Percentiles rank a stretch among this genome's conserved stretches.
These are phyloP conservation scores for Geosmithia flava DNA, from an alignment of 2,329 filamentous ascomycete genomes.

Conservation along the genomic window DNA sequence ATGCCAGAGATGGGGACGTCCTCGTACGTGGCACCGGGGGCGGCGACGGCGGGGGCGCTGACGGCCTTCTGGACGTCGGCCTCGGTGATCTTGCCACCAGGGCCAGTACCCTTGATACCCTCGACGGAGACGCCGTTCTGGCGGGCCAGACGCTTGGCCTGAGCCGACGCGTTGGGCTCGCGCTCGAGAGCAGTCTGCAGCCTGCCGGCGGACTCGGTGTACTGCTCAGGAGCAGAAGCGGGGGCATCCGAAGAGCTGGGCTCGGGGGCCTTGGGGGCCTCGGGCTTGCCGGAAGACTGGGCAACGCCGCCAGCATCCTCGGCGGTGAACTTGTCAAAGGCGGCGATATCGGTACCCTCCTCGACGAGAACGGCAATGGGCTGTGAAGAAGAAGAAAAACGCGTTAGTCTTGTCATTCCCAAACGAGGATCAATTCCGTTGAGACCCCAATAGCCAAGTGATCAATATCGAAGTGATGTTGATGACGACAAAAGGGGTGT, in stretches of 20 bases:
- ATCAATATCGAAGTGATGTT: neutral
- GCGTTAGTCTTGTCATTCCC: neutral
- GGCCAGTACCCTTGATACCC: slow-evolving; percentile 75
- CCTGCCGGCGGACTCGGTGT: slow-evolving; percentile 60
- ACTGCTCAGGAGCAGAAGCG: slow-evolving; percentile 47
- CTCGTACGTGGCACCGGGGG: slow-evolving; percentile 58
- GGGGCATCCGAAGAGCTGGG: slow-evolving; percentile 35
- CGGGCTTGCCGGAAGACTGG: slow-evolving; percentile 27
- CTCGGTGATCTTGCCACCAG: slow-evolving; percentile 78
- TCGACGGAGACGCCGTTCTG: slow-evolving; percentile 73
- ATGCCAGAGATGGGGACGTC: slow-evolving; percentile 80
- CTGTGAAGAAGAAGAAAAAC: slow-evolving; percentile 29
- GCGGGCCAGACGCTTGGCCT: slow-evolving; percentile 69
- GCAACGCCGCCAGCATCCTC: slow-evolving; percentile 82
- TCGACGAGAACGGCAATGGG: slow-evolving; percentile 94
- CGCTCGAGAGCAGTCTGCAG: slow-evolving; percentile 79
- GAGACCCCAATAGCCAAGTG: slow-evolving; percentile 2
- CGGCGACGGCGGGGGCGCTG: slow-evolving; percentile 39
- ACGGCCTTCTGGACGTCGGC: slow-evolving; percentile 84
- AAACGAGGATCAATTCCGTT: slow-evolving; percentile 4
- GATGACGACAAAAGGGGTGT: neutral
- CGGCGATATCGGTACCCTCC: slow-evolving; percentile 73
- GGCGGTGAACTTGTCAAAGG: slow-evolving; percentile 80
- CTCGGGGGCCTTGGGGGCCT: neutral
- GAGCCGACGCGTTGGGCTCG: slow-evolving; percentile 58